Evolutionary conservation across 768 basidiomycete species (phyloP), one percentile per base, ranked within the genome.

Genomic region (Epithele typhae): DNA sequence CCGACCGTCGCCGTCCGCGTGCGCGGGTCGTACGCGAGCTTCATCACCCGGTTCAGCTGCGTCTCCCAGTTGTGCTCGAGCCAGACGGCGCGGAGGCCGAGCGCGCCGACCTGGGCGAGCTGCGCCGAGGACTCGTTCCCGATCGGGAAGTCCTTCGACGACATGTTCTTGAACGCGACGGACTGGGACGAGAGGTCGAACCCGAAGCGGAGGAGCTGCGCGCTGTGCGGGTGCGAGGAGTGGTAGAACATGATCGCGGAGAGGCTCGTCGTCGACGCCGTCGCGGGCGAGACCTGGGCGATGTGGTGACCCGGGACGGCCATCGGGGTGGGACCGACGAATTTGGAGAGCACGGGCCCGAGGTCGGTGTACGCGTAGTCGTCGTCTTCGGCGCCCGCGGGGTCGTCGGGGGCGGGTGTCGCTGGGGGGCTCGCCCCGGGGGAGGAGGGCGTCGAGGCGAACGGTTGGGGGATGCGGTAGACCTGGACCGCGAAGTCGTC

Each of bases 21-120:
- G 12, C 22, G 32, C 1, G 48, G 47, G n/a, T 72, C 67, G n/a
- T 69, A 74, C 19, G 51, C 51, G 10, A 52, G 33, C 53, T 74
- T 78, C 71, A 79, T 73, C 38, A 82, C 53, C 7, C 69, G 67
- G 40, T 68, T 73, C 49, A 66, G 71, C 25, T 77, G 72, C 18
- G 63, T 71, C 42, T 78, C 72, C 71, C 73, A 74, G 37, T 70
- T 66, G 24, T 73, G 71, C 51, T 76, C 72, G 33, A 79, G 53
- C 78, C 79, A 81, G 8, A 81, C 70, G 4, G 73, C 76, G 30
- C 77, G 64, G 5, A 63, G 57, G 3, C 79, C 79, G 9, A 66
- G 71, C 36, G 57, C 50, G 3, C 67, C 67, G 22, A 68, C 47
- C 33, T 58, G 53, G 12, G 62, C 58, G 7, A 61, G 52, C 27